Percentiles rank a stretch among this genome's conserved stretches.
Conservation (phyloP, 257 asterid genomes). For the Forsythia viridissima region DNA sequence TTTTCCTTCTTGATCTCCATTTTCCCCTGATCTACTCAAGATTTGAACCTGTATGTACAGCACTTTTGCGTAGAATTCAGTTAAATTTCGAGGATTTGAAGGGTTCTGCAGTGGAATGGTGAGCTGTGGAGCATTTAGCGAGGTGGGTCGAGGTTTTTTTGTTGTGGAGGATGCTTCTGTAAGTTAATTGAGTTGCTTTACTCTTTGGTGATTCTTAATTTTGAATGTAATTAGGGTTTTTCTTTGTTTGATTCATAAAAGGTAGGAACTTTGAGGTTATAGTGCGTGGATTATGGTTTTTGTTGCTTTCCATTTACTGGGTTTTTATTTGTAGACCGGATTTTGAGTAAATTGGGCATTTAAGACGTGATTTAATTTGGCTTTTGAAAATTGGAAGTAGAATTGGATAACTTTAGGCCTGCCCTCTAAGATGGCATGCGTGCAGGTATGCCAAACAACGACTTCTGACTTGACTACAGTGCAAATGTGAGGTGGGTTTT, state of each 20-base stretch:
- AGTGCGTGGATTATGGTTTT: constrained; percentile 25
- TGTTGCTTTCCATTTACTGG: constrained; percentile 31
- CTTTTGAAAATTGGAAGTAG: constrained; percentile 19
- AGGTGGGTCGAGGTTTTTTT: background rate
- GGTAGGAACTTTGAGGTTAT: background rate
- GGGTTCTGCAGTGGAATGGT: background rate
- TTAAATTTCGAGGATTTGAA: background rate
- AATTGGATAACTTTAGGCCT: constrained; percentile 13
- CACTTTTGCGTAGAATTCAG: constrained; percentile 18
- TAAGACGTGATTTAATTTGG: constrained; percentile 26
- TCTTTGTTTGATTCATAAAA: background rate
- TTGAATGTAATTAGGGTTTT: constrained; percentile 14
- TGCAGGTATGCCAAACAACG: constrained; percentile 4
- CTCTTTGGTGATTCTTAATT: constrained; percentile 29
- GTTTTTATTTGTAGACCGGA: constrained; percentile 24
- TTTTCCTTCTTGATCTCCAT: constrained; percentile 32
- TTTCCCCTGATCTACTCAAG: constrained; percentile 48
- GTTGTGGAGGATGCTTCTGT: constrained; percentile 23
- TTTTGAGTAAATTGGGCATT: constrained; percentile 12
- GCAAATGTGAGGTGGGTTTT: constrained; percentile 32
- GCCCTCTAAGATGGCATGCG: constrained; percentile 11
- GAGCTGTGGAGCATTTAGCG: constrained; percentile 16
- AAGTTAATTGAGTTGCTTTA: constrained; percentile 20
- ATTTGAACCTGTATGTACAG: constrained; percentile 27
- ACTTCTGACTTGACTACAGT: constrained; percentile 18